Evolutionary conservation across 305 asterid genomes (phyloP).

Genomic region (Solanum chacoense): DNA sequence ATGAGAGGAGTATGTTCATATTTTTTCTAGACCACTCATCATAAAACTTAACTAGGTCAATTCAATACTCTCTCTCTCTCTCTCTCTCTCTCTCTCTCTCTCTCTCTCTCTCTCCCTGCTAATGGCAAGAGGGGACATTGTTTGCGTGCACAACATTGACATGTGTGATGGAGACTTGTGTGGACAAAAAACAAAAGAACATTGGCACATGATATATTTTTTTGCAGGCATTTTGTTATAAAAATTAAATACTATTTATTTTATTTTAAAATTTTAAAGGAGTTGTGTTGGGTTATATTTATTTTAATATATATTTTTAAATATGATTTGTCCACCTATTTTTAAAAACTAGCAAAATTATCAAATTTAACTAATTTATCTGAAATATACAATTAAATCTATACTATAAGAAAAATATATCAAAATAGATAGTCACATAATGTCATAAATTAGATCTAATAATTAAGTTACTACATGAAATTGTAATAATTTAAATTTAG

Average conservation of each 20-base stretch:
- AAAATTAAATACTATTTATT: no score
- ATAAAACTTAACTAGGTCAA: background rate
- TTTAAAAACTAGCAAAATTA: no score
- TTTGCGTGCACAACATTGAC: background rate
- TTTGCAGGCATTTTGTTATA: no score
- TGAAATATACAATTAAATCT: no score
- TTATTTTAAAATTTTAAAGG: no score
- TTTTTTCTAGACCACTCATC: background rate
- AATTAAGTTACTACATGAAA: background rate
- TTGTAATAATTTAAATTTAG: no score
- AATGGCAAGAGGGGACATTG: background rate
- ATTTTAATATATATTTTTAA: no score
- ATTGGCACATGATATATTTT: background rate
- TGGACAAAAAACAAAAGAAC: background rate
- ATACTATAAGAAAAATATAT: background rate
- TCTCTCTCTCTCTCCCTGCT: background rate
- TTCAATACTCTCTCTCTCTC: background rate
- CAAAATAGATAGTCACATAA: background rate
- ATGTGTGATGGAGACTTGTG: background rate
- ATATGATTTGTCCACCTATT: no score
- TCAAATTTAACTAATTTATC: no score
- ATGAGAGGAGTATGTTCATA: background rate
- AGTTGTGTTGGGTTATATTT: no score
- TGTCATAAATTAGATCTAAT: background rate
- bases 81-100: background rate